Evolutionary conservation across 441 rosid species (phyloP).

Genomic region (Euphorbia corollata): DNA sequence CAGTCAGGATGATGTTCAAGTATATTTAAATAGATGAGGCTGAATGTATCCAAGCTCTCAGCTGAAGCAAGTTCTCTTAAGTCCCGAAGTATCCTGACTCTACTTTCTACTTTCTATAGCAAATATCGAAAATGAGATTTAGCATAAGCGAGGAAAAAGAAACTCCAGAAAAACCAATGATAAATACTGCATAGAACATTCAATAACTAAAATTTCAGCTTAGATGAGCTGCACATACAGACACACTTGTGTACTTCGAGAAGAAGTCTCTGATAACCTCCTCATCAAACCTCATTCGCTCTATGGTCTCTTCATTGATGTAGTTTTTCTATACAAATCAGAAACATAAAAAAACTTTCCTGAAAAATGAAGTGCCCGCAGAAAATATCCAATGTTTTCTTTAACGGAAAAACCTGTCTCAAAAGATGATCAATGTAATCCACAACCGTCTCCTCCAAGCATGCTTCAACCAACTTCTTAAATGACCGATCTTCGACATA

Average conservation of each 20-base stretch:
- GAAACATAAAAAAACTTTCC: slow-evolving; percentile 9
- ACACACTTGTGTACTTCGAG: slow-evolving; percentile 76
- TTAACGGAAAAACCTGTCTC: slow-evolving; percentile 56
- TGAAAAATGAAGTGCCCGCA: slow-evolving; percentile 15
- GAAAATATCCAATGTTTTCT: slow-evolving; percentile 1
- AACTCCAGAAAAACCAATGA: not conserved
- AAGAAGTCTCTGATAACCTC: slow-evolving; percentile 94
- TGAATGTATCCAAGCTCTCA: slow-evolving; percentile 87
- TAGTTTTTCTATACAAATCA: slow-evolving; percentile 57
- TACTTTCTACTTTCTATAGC: slow-evolving; percentile 83
- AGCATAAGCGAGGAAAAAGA: not conserved
- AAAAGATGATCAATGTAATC: slow-evolving; percentile 86
- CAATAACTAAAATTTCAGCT: not conserved
- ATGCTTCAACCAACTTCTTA: slow-evolving; percentile 91
- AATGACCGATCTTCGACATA: slow-evolving; percentile 92
- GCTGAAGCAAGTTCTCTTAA: slow-evolving; percentile 98
- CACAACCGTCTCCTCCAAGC: slow-evolving; percentile 83
- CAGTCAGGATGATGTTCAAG: slow-evolving; percentile 97
- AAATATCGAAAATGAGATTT: slow-evolving; percentile 17
- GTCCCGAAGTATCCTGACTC: slow-evolving; percentile 77
- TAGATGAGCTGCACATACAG: slow-evolving; percentile 45
- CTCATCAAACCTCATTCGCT: slow-evolving; percentile 91
- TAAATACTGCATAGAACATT: not conserved
- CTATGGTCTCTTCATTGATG: slow-evolving; percentile 93
- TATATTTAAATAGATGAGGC: slow-evolving; percentile 83